Evolutionary conservation across 2,329 filamentous ascomycete species (phyloP).

Genomic region (Eutypa lata): DNA sequence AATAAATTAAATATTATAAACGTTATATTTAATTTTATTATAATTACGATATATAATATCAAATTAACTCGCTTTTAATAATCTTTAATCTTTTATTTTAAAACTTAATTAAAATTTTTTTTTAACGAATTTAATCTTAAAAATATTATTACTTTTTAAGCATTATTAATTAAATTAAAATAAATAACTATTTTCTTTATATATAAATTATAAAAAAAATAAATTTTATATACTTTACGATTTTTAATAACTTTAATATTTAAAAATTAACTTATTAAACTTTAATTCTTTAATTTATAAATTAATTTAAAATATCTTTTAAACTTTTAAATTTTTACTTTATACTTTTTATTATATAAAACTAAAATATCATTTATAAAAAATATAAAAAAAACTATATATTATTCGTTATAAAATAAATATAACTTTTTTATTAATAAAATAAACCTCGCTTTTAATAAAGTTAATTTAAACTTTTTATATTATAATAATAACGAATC

Average conservation of each 20-base stretch:
- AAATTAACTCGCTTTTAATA: not conserved
- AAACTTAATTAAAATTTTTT: not conserved
- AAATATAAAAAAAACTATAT: too few species aligned
- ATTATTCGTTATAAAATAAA: too few species aligned
- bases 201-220: not conserved
- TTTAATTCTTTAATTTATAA: not conserved
- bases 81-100: not conserved
- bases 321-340: not conserved
- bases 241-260: not conserved
- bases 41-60: not conserved
- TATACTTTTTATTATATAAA: not conserved
- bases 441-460: not conserved
- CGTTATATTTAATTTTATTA: not conserved
- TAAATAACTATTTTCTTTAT: not conserved
- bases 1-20: not conserved
- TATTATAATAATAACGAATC: not conserved
- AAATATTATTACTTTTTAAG: not conserved
- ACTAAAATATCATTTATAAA: not conserved
- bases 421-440: too few species aligned
- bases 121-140: not conserved
- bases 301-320: not conserved
- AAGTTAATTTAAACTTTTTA: not conserved
- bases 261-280: not conserved
- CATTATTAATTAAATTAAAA: not conserved
- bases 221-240: not conserved